phyloP scores from a whole-genome alignment of 2,329 filamentous ascomycete genomes.

The Corniculantispora saksenae region DNA sequence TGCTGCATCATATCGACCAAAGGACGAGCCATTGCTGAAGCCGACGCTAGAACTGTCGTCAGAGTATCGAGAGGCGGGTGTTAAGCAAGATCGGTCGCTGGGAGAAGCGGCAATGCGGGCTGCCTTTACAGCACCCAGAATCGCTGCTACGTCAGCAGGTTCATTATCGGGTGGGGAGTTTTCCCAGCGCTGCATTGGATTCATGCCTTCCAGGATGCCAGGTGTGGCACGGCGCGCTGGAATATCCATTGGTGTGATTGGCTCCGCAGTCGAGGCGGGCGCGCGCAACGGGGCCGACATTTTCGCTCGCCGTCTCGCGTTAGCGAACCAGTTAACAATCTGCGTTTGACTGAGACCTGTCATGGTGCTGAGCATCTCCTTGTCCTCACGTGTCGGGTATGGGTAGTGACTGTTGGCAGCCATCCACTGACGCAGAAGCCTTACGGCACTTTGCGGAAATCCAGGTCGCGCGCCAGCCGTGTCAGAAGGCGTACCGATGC shows the following conservation, averaged over 20 bases:
- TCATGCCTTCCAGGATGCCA: constrained; percentile 27
- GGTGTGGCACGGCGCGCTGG: constrained; percentile 45
- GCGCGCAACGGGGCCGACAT: constrained; percentile 62
- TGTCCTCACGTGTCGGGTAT: constrained; percentile 81
- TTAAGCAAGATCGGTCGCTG: constrained; percentile 1
- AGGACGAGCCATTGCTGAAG: constrained; percentile 12
- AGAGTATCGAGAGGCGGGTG: constrained; percentile 10
- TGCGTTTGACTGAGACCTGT: constrained; percentile 78
- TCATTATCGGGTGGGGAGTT: constrained; percentile 36
- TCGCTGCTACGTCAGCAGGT: constrained; percentile 31
- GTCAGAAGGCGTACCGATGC: constrained; percentile 1
- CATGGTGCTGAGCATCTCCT: constrained; percentile 68
- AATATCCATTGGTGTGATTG: constrained; percentile 53
- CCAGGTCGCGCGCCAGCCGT: constrained; percentile 11
- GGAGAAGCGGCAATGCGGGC: constrained; percentile 17
- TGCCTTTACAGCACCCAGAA: constrained; percentile 31
- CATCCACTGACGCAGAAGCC: constrained; percentile 78
- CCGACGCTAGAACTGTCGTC: constrained; percentile 15
- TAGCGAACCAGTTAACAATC: constrained; percentile 86
- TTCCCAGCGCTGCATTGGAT: constrained; percentile 35
- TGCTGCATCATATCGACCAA: constrained; percentile 11
- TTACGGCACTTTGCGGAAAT: constrained; percentile 71
- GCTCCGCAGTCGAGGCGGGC: constrained; percentile 44
- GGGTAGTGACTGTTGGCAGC: constrained; percentile 72
- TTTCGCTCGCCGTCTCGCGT: constrained; percentile 78